phyloP scores from a whole-genome alignment of 163 green algal genomes.

The Chlamydomonas reinhardtii region DNA sequence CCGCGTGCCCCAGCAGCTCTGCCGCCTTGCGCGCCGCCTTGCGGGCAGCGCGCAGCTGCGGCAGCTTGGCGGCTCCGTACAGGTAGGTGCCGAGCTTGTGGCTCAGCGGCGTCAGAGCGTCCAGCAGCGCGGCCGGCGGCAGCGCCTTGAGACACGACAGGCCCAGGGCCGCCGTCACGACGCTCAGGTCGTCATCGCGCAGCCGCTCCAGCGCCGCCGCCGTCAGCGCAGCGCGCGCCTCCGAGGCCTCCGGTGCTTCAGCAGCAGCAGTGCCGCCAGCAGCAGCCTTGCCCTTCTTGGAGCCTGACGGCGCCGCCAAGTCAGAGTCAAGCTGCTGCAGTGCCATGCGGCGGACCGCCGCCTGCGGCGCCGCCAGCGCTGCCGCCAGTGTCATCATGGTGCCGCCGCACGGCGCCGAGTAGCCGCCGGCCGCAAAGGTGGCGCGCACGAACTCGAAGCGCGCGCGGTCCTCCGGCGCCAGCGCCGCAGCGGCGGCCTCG shows the following conservation, averaged over 20 bases:
- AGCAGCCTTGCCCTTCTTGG: neutral
- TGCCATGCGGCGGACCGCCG: conserved; percentile 65
- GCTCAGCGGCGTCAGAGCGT: conserved; percentile 54
- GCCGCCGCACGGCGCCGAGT: conserved; percentile 31
- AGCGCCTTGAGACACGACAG: conserved; percentile 34
- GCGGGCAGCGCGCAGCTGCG: conserved; percentile 40
- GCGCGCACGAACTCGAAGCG: conserved; percentile 42
- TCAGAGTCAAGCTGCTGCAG: conserved; percentile 65
- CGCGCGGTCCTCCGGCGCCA: neutral
- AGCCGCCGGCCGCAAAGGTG: conserved; percentile 22
- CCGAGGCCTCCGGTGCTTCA: neutral
- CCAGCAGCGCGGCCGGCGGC: conserved; percentile 44
- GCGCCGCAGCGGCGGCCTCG: neutral
- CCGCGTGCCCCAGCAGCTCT: conserved; percentile 1
- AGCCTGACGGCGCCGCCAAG: conserved; percentile 18
- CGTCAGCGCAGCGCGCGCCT: conserved; percentile 10
- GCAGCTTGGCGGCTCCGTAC: conserved; percentile 22
- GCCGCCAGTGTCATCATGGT: conserved; percentile 65
- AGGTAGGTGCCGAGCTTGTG: neutral
- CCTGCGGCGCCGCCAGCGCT: conserved; percentile 69
- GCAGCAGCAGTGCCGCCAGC: neutral
- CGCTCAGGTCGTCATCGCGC: conserved; percentile 51
- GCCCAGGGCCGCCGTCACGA: conserved; percentile 46
- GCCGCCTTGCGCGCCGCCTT: conserved; percentile 44
- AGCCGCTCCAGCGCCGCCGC: conserved; percentile 32